Base-by-base conservation (phyloP, 2,329 filamentous ascomycete genomes). In the Orbilia quercus region DNA sequence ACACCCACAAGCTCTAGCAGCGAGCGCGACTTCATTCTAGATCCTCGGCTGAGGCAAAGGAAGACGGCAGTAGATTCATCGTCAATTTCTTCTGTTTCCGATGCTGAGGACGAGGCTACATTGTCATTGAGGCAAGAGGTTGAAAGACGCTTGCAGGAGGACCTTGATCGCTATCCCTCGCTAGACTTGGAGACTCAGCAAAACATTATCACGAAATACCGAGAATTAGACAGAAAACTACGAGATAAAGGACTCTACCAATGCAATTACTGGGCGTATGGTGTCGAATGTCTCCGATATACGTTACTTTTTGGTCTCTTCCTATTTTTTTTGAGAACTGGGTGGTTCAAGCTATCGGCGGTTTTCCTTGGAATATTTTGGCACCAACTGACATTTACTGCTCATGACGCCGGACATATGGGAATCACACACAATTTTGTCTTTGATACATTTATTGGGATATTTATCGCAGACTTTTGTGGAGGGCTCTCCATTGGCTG, bases 341-440 rank as follows among this genome's bases (percentile, higher is more conserved):
- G 84, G 36, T 91, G 89, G 86, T 94, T 91, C 78, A 83, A 82
- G 51, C 82, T 86, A 1, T 91, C 91, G 65, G 92, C 87, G 1
- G 80, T 91, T 53, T 92, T 89, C 76, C 84, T 98, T 1, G 95
- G 94, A 18, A 84, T 87, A 75, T 86, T 96, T 79, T 98, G 95
- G 94, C 95, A 98, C 79, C 95, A 98, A 80, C 85, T 98, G 25
- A 90, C 94, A 57, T 99, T 99, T 79, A 89, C 90, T 0, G 95
- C 91, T 73, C 95, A 99, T 81, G 95, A 99, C 83, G 91, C 94
- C 55, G 93, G 92, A 5, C 95, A 99, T 81, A 96, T 97, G 90
- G 95, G 91, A 76, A 96, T 99, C 77, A 99, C 95, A 1, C 94
- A 98, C 81, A 85, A 89, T 79, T 98, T 94, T 80, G 88, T 90